These are phyloP conservation scores for Cystobasidium sp. DNA, from an alignment of 1,284 basidiomycete genomes.

Conservation along the genomic window DNA sequence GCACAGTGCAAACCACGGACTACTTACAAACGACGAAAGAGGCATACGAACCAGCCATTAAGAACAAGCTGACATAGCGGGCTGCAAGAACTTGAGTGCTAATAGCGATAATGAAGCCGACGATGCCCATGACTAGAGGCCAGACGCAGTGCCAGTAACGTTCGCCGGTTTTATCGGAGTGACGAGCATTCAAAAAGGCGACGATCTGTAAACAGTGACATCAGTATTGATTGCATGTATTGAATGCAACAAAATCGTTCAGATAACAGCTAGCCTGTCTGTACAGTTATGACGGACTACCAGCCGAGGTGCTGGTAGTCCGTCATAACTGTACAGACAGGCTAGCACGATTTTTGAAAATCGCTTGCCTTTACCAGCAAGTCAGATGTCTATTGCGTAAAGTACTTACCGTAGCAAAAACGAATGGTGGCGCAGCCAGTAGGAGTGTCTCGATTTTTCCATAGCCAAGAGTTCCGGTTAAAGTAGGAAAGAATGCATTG, in stretches of 20 bases:
- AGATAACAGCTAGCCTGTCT: too few species aligned
- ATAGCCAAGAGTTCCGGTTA: slow-evolving; percentile 66
- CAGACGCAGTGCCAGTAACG: slow-evolving; percentile 70
- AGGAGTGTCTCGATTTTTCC: slow-evolving; percentile 62
- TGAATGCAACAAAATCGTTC: background rate
- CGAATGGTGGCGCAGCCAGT: slow-evolving; percentile 73
- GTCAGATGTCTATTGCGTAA: slow-evolving; percentile 53
- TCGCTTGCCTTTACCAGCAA: too few species aligned
- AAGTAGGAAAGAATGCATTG: slow-evolving; percentile 73
- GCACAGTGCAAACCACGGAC: background rate
- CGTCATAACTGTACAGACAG: too few species aligned
- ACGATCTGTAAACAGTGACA: slow-evolving; percentile 1
- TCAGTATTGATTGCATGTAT: background rate
- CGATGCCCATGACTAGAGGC: slow-evolving; percentile 70
- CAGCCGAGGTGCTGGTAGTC: too few species aligned
- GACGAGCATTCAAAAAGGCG: slow-evolving; percentile 58
- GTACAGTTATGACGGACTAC: too few species aligned
- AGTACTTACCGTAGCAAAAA: slow-evolving; percentile 62
- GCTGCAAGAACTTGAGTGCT: slow-evolving; percentile 64
- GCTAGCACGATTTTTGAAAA: too few species aligned
- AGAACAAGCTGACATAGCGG: slow-evolving; percentile 69
- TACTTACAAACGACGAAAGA: slow-evolving; percentile 18
- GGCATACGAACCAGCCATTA: slow-evolving; percentile 75
- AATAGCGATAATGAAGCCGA: slow-evolving; percentile 68
- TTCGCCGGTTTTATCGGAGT: slow-evolving; percentile 56